Percentiles rank a stretch among this genome's conserved stretches.
These are phyloP conservation scores for Botrytis deweyae DNA, from an alignment of 2,329 filamentous ascomycete species.

Conservation along the genomic window DNA sequence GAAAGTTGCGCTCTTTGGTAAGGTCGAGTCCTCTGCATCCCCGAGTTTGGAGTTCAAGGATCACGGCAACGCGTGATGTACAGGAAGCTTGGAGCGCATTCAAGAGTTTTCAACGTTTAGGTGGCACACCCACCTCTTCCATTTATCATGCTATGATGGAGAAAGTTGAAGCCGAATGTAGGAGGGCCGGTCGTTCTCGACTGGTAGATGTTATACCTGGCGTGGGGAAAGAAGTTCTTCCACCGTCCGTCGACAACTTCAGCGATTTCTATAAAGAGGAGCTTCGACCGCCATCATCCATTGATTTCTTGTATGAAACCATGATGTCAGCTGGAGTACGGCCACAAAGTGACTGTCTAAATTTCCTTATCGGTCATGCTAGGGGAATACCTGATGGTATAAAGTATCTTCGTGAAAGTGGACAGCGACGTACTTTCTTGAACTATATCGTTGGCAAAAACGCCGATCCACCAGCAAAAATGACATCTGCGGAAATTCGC, in stretches of 20 bases:
- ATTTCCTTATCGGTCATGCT: constrained; percentile 56
- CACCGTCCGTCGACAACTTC: constrained; percentile 56
- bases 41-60: constrained; percentile 53
- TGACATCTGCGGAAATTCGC: constrained; percentile 26
- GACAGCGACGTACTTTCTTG: constrained; percentile 27
- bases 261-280: constrained; percentile 65
- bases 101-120: constrained; percentile 38
- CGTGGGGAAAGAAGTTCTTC: constrained; percentile 55
- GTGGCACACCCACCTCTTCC: constrained; percentile 42
- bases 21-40: constrained; percentile 9
- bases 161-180: constrained; percentile 49
- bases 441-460: constrained; percentile 25
- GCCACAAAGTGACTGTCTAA: constrained; percentile 52
- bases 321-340: constrained; percentile 54
- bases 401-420: constrained; percentile 51
- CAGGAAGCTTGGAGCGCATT: constrained; percentile 58
- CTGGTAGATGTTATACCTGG: constrained; percentile 50
- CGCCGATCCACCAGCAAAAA: constrained; percentile 19
- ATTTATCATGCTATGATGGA: constrained; percentile 62
- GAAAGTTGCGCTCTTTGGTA: constrained; percentile 17
- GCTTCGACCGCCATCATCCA: constrained; percentile 55
- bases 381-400: constrained; percentile 48
- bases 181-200: constrained; percentile 31
- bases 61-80: constrained; percentile 59
- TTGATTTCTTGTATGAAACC: constrained; percentile 56